Conservation (phyloP, 2,329 filamentous ascomycete genomes). For the Fusarium staphyleae region DNA sequence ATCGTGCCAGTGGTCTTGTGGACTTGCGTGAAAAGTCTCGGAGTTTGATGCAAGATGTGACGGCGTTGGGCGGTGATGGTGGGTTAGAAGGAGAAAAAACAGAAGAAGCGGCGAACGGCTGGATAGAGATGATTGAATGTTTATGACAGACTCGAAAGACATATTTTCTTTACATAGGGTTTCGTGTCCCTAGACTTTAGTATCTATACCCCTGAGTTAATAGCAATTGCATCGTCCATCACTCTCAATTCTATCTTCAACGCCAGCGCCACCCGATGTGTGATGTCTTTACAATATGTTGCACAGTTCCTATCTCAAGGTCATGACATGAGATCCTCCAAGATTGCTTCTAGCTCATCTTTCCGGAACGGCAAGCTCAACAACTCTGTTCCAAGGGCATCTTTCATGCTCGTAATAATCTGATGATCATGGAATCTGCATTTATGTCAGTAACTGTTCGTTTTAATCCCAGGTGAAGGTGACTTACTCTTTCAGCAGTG, state of each 20-base stretch:
- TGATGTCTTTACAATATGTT: constrained; percentile 11
- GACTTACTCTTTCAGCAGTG: constrained; percentile 85
- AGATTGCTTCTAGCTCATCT: constrained; percentile 86
- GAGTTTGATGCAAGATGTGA: constrained; percentile 51
- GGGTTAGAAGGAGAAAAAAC: constrained; percentile 16
- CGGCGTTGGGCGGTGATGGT: constrained; percentile 22
- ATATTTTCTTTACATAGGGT: constrained; percentile 4
- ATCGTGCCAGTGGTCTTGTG: constrained; percentile 93
- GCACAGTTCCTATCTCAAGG: constrained; percentile 2
- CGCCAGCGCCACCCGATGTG: constrained; percentile 13
- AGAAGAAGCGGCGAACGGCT: constrained; percentile 9
- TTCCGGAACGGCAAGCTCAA: constrained; percentile 84
- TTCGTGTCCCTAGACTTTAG: not conserved
- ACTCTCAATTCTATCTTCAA: constrained; percentile 3
- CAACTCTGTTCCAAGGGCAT: constrained; percentile 83
- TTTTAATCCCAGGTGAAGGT: not conserved
- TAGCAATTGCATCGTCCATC: constrained; percentile 10
- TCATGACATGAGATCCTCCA: constrained; percentile 71
- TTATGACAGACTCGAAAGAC: constrained; percentile 25
- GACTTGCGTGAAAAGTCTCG: constrained; percentile 84
- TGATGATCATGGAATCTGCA: constrained; percentile 91
- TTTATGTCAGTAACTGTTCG: constrained; percentile 38
- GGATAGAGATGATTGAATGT: constrained; percentile 35
- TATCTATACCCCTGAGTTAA: constrained; percentile 30
- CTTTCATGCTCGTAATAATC: constrained; percentile 90